Evolutionary conservation across 768 basidiomycete genomes (phyloP), one percentile per base, ranked within the genome.

Genomic region (Artomyces pyxidatus): DNA sequence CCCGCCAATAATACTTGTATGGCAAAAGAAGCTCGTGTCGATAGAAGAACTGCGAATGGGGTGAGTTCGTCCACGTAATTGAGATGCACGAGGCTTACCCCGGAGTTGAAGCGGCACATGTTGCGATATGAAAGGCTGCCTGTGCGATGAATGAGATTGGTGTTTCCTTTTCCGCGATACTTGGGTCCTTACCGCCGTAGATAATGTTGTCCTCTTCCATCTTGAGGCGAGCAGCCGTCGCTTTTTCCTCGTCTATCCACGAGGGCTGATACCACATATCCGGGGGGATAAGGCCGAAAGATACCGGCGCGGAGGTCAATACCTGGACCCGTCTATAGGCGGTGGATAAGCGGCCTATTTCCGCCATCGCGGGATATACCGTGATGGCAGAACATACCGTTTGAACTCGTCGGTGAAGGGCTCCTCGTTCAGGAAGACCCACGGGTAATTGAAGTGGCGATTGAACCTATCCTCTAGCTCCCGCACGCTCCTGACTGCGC

Each of bases 1-100:
- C 76, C 12, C 86, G 73, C 86, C 85, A 88, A 65, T 89, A 88
- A 72, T 81, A 89, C 47, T 81, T 73, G 62, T 81, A 87, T 40
- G 78, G 67, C 49, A 75, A 71, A 43, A 88, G 64, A 14, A 87
- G 64, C 3, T 77, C 75, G 58, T 89, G 86, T 37, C 71, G 65
- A 73, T 78, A 89, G 71, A 89, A 89, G 71, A 48, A 48, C 47
- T 48, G 37, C 14, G 26, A 32, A 16, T 14, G 39, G 23, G 21
- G 30, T 9, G 3, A 7, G 16, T 2, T 29, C 6, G 25, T 2
- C 6, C 16, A 5, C 14, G 17, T 21, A 21, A 29, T 12, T 4
- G 14, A 9, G 25, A 9, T 23, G 11, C 16, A 26, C 2, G 6
- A 44, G 8, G 62, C 75, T 51, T 54, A 81, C 80, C 2, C 80